Base-by-base conservation (phyloP, 2,329 filamentous ascomycete species). In the Chrysoporthe puriensis region DNA sequence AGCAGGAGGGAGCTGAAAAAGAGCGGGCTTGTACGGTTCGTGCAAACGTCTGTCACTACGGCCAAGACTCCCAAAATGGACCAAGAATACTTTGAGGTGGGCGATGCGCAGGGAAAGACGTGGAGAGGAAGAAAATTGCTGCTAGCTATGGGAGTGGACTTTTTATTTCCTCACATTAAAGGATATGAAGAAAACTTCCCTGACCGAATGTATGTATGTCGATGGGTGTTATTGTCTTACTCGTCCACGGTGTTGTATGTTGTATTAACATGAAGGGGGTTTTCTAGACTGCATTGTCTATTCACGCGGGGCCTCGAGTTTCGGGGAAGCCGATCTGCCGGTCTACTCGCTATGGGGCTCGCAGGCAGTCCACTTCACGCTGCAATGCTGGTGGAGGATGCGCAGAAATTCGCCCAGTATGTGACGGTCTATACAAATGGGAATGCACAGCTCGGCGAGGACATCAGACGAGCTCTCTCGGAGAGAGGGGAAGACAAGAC, bases 201-300 rank as follows among this genome's bases (percentile, higher is more conserved):
- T 5, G 8, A 36, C 13, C 26, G 36, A 9, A 59, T 59, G 57
- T 59, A 36, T 13, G 57, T 42, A 32, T 18, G 21, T 16, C 40
- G 11, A 42, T 42, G 40, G 40, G 11, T 42, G 40, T 42, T 42
- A 6, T 11, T 42, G 40, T 42, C 40, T 42, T 42, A 11, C 40
- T 42, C 7, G 11, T 42, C 40, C 40, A 42, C 40, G 40, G 40
- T 42, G 40, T 59, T 32, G 26, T 59, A 36, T 32, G 57, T 18
- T 36, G 14, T 43, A 40, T 59, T 32, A 42, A 36, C 26, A 32
- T 18, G 36, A 18, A 36, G 32, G 9, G 32, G 42, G 26, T 43
- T 59, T 42, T 11, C 42, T 59, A n/a, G 16, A 59, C 36, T 36
- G 40, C 32, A 59, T 59, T 59, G 57, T 36, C 36, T 59, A 36